Evolutionary conservation across 108 stramenopile genomes (phyloP).

Genomic region (Cyclotella distinguenda): DNA sequence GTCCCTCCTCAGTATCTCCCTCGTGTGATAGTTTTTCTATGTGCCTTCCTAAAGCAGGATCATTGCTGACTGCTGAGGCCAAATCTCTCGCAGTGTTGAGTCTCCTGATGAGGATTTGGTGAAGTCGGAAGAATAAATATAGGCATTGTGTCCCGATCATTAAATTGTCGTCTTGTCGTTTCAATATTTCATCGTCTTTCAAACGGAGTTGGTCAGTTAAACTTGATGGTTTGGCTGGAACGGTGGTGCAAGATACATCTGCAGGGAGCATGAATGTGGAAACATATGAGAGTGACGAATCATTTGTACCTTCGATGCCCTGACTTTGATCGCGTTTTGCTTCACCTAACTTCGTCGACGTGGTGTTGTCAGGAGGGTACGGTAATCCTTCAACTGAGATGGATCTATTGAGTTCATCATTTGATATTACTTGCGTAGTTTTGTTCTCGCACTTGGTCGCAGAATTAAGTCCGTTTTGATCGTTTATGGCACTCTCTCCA

Average conservation of each 20-base stretch:
- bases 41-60: conserved; percentile 58
- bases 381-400: conserved; percentile 53
- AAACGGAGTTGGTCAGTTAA: conserved; percentile 66
- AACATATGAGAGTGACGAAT: conserved; percentile 56
- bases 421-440: conserved; percentile 10
- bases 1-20: conserved; percentile 56
- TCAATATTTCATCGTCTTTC: conserved; percentile 60
- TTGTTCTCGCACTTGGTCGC: conserved; percentile 26
- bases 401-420: conserved; percentile 11
- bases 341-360: conserved; percentile 77
- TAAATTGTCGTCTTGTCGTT: conserved; percentile 65
- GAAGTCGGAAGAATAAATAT: conserved; percentile 84
- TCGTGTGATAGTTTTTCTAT: conserved; percentile 64
- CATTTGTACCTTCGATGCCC: conserved; percentile 52
- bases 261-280: conserved; percentile 53
- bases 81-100: conserved; percentile 76
- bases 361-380: conserved; percentile 66
- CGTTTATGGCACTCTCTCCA: conserved; percentile 47
- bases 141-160: conserved; percentile 85
- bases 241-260: conserved; percentile 71
- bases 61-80: conserved; percentile 58
- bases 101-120: conserved; percentile 78
- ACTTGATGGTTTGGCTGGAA: conserved; percentile 66
- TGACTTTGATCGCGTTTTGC: conserved; percentile 59
- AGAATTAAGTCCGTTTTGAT: conserved; percentile 53